phyloP scores from a whole-genome alignment of 2,329 filamentous ascomycete genomes.

The Madurella fahalii region DNA sequence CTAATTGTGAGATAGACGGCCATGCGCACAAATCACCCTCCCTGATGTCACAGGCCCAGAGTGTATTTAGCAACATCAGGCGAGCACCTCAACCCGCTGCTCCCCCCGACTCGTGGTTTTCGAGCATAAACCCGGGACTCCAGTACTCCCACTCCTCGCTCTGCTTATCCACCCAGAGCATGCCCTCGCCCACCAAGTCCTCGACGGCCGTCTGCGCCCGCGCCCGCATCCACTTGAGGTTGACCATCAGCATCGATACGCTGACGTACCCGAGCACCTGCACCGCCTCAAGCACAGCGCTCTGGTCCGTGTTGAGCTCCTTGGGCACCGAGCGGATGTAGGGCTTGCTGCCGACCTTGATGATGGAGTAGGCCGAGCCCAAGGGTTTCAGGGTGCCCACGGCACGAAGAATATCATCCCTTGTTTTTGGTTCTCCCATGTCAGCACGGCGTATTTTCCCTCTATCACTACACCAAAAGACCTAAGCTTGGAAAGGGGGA shows the following conservation, averaged over 20 bases:
- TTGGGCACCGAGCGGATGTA: conserved; percentile 93
- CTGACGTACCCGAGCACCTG: conserved; percentile 88
- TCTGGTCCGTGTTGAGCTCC: conserved; percentile 92
- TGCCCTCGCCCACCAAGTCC: conserved; percentile 79
- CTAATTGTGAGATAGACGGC: too few relatives aligned
- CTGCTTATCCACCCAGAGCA: conserved; percentile 93
- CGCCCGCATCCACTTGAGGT: conserved; percentile 79
- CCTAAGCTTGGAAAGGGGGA: too few relatives aligned
- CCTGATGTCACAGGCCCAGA: too few relatives aligned
- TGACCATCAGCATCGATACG: conserved; percentile 80
- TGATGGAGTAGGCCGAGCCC: conserved; percentile 80
- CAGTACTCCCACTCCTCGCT: conserved; percentile 87
- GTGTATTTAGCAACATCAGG: too few relatives aligned
- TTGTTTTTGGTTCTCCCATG: conserved; percentile 32
- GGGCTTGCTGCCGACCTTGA: conserved; percentile 75
- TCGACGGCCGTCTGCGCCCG: conserved; percentile 86
- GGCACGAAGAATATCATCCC: conserved; percentile 85
- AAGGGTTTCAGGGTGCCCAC: conserved; percentile 84
- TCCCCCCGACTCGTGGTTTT: conserved; percentile 29
- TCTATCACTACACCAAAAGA: too few relatives aligned
- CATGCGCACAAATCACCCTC: too few relatives aligned
- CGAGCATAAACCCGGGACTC: conserved; percentile 72
- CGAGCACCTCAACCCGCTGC: conserved; percentile 15
- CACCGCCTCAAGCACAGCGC: conserved; percentile 83
- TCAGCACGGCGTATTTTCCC: too few relatives aligned